Evolutionary conservation across 805 yeast species (phyloP).

Genomic region (Candida parachauliodes): DNA sequence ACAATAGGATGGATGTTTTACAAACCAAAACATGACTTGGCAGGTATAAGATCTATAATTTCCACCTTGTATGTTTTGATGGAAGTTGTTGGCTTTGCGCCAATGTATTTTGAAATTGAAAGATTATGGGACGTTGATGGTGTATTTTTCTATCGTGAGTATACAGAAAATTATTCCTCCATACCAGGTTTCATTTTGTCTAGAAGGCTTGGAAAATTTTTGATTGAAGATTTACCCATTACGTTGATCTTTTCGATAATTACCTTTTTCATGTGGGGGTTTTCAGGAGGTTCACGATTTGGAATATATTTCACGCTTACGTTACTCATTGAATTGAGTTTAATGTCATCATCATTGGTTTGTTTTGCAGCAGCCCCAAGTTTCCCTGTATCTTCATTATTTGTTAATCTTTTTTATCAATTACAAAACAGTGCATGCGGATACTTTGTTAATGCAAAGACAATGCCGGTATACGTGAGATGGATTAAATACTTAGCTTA

Average conservation of each 20-base stretch:
- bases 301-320: conserved; percentile 60
- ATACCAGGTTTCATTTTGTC: conserved; percentile 64
- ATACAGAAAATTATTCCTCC: conserved; percentile 65
- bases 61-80: conserved; percentile 34
- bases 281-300: conserved; percentile 46
- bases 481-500: conserved; percentile 80
- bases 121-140: conserved; percentile 40
- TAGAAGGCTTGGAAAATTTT: conserved; percentile 60
- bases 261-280: conserved; percentile 76
- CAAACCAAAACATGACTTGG: conserved; percentile 53
- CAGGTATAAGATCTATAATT: conserved; percentile 61
- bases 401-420: conserved; percentile 64
- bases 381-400: conserved; percentile 56
- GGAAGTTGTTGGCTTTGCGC: conserved; percentile 39
- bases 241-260: conserved; percentile 56
- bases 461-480: conserved; percentile 80
- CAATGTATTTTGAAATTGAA: conserved; percentile 37
- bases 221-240: conserved; percentile 67
- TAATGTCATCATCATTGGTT: conserved; percentile 52
- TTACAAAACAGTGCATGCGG: conserved; percentile 79
- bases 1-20: conserved; percentile 77
- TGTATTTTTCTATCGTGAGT: conserved; percentile 48
- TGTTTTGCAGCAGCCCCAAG: conserved; percentile 57
- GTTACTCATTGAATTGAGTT: conserved; percentile 52
- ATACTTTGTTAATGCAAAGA: conserved; percentile 66